Evolutionary conservation across 352 stramenopile genomes (phyloP).

Genomic region (Pythium utonaiense): DNA sequence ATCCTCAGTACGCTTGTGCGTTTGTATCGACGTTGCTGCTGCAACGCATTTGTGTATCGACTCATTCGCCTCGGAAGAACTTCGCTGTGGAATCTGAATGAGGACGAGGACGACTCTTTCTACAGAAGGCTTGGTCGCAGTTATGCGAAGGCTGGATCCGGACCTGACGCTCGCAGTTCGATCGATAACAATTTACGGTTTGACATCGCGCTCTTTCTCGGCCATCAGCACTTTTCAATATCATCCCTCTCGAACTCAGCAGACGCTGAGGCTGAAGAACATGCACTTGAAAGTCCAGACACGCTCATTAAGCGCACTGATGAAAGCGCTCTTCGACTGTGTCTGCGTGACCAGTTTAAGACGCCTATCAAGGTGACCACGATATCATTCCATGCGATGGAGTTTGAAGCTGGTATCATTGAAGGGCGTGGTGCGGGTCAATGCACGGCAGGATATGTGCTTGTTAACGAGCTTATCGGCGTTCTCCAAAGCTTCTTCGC

Average conservation of each 20-base stretch:
- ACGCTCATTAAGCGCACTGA: neutral
- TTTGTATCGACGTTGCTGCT: conserved; percentile 21
- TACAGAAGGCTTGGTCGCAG: conserved; percentile 3
- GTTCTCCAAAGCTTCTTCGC: neutral
- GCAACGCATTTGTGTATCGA: conserved; percentile 21
- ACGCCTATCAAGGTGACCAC: neutral
- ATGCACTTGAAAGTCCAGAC: neutral
- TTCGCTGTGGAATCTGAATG: conserved; percentile 13
- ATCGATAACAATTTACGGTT: neutral
- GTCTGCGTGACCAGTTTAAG: neutral
- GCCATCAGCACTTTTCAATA: conserved; percentile 9
- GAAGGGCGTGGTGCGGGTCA: neutral
- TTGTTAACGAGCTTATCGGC: conserved; percentile 12
- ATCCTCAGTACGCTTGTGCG: conserved; percentile 5
- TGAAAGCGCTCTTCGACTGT: neutral
- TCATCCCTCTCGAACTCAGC: neutral
- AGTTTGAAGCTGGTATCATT: conserved; percentile 16
- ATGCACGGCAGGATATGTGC: neutral
- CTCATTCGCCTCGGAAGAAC: conserved; percentile 22
- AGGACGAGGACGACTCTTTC: conserved; percentile 8
- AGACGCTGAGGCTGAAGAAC: neutral
- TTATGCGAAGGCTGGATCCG: neutral
- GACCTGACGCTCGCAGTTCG: neutral
- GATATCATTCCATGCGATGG: neutral
- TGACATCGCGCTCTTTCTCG: conserved; percentile 14